Evolutionary conservation across 768 basidiomycete species (phyloP), one percentile per base, ranked within the genome.

Genomic region (Phylloporus scabripes): DNA sequence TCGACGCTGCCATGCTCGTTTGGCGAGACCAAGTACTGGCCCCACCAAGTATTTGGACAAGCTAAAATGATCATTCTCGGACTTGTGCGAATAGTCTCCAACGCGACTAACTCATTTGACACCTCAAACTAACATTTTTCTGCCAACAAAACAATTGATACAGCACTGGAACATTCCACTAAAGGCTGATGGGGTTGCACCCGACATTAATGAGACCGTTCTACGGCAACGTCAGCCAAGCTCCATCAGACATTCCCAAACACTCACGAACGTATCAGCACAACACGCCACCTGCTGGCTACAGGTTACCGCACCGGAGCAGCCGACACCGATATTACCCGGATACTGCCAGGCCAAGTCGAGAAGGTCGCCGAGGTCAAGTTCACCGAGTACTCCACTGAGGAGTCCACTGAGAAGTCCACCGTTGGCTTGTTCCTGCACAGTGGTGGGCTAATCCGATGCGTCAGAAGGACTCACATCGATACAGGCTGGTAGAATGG

Each of bases 111-210:
- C 2, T 5, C 5, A 3, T 23, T 2, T 23, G 21, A 23, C 29
- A 37, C 11, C 11, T 37, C 4, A 11, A 20, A 10, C 2, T 11
- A 9, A 20, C n/a, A 21, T 21, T 37, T 38, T 29, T 26, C 21
- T 40, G 14, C 20, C 20, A 8, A n/a, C n/a, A n/a, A n/a, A n/a
- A n/a, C n/a, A n/a, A n/a, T n/a, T n/a, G n/a, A n/a, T n/a, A n/a
- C n/a, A n/a, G n/a, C n/a, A 29, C 28, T 11, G 11, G 28, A n/a
- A 14, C 42, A 31, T 11, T 29, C 20, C 24, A 14, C 17, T 5
- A 12, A 12, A 39, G 38, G 20, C 20, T 45, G 41, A 60, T 9
- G 38, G 59, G 59, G 44, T 9, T 56, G 51, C 59, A 60, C 17
- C 59, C 55, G 7, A 54, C 0, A 6, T 53, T 52, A 52, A 60